Percentiles rank a stretch among this genome's conserved stretches.
Evolutionary conservation across 768 basidiomycete species (phyloP).

Genomic region (Brasilioporus rufonigricans): DNA sequence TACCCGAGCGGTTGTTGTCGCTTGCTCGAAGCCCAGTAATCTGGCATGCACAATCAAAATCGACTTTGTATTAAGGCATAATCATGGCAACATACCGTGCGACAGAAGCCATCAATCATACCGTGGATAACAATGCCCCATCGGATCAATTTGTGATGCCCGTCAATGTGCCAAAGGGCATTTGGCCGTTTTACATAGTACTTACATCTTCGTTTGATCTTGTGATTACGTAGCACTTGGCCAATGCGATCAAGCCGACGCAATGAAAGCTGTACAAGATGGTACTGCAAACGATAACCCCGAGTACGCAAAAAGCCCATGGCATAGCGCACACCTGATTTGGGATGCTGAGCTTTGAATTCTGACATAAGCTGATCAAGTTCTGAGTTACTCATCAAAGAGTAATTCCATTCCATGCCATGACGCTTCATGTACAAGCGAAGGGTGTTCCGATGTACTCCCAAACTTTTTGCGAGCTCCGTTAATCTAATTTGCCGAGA

Average conservation of each 20-base stretch:
- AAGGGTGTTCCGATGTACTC: slow-evolving; percentile 10
- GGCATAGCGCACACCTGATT: neutral
- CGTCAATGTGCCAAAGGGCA: neutral
- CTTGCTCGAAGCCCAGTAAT: neutral
- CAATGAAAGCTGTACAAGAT: neutral
- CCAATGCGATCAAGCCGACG: neutral
- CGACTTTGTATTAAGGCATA: neutral
- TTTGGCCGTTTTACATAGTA: slow-evolving; percentile 6
- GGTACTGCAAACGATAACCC: neutral
- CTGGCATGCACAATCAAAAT: neutral
- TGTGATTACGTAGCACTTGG: neutral
- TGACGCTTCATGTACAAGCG: neutral
- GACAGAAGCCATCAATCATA: neutral
- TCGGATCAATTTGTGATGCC: slow-evolving; percentile 28
- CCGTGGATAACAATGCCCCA: neutral
- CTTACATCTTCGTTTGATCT: neutral
- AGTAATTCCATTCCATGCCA: neutral
- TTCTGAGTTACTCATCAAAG: neutral
- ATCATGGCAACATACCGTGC: neutral
- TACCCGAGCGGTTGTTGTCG: neutral
- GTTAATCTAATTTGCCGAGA: slow-evolving; percentile 11
- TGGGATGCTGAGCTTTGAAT: neutral
- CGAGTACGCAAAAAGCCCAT: neutral
- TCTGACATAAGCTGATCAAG: neutral
- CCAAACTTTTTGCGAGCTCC: slow-evolving; percentile 4